These are phyloP conservation scores for Diaporthe australafricana DNA, from an alignment of 2,329 filamentous ascomycete species.

Conservation along the genomic window DNA sequence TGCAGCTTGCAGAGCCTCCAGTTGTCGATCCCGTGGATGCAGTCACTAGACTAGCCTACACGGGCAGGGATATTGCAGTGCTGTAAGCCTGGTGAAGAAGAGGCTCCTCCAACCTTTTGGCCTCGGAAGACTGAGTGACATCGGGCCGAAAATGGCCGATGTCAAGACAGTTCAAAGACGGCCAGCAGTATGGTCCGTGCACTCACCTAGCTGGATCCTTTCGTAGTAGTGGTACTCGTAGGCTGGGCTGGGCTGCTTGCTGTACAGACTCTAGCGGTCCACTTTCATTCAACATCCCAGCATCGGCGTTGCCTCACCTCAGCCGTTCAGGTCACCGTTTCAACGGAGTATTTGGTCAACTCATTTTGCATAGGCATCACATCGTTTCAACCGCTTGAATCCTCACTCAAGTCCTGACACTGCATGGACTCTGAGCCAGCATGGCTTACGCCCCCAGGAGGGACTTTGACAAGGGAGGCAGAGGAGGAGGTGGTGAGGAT, in stretches of 20 bases:
- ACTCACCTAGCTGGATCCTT: background rate
- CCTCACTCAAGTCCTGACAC: background rate
- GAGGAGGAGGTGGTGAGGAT: conserved; percentile 40
- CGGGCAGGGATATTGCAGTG: conserved; percentile 7
- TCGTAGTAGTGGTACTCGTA: background rate
- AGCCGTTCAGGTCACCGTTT: conserved; percentile 26
- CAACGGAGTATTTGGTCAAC: background rate
- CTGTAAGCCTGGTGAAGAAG: background rate
- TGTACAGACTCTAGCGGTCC: conserved; percentile 25
- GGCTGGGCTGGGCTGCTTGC: background rate
- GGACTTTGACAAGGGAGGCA: conserved; percentile 51
- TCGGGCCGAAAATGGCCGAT: conserved; percentile 23
- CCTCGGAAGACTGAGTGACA: background rate
- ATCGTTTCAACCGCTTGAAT: background rate
- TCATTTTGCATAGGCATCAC: background rate
- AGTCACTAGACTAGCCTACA: background rate
- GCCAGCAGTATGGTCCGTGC: conserved; percentile 4
- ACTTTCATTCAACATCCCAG: conserved; percentile 25
- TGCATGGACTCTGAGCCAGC: conserved; percentile 39
- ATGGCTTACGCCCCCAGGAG: conserved; percentile 69
- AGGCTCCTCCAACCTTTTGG: background rate
- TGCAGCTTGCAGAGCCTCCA: conserved; percentile 14
- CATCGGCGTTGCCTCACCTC: conserved; percentile 6
- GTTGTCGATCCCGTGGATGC: background rate
- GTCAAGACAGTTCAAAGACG: background rate